A percentile compares a stretch with the other conserved stretches of the same genome.
Evolutionary conservation across 176 grass and related monocot genomes (phyloP).

Genomic region (Rhipidocladum racemiflorum): DNA sequence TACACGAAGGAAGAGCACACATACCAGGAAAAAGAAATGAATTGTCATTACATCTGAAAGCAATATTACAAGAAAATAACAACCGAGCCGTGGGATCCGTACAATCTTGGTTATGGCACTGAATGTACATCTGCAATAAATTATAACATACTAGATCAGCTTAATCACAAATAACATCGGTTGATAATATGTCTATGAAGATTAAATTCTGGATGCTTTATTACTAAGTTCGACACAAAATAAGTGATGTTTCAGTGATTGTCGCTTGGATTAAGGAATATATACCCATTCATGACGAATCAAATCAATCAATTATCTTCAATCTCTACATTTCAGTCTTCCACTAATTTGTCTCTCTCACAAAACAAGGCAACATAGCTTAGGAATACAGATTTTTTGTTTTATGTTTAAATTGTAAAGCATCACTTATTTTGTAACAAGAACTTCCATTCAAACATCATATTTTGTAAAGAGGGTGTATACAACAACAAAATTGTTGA

Average conservation of each 20-base stretch:
- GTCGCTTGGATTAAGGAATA: background rate
- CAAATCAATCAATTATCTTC: slow-evolving; percentile 1
- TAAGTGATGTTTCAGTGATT: background rate
- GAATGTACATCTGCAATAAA: slow-evolving; percentile 85
- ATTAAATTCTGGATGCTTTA: slow-evolving; percentile 3
- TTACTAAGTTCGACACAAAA: background rate
- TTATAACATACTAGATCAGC: slow-evolving; percentile 20
- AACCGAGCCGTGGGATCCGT: slow-evolving; percentile 66
- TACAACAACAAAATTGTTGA: background rate
- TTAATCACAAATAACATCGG: slow-evolving; percentile 19
- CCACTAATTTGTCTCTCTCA: background rate
- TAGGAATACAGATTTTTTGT: background rate
- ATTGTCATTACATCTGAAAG: slow-evolving; percentile 97
- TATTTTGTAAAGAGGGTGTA: background rate
- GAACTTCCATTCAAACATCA: slow-evolving; percentile 1
- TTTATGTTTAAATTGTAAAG: slow-evolving; percentile 8
- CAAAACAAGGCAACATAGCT: background rate
- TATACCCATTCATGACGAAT: background rate
- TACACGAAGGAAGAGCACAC: slow-evolving; percentile 31
- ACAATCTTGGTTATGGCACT: slow-evolving; percentile 85
- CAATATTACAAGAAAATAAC: slow-evolving; percentile 95
- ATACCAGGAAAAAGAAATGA: slow-evolving; percentile 99
- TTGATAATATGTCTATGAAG: background rate
- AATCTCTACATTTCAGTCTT: slow-evolving; percentile 5
- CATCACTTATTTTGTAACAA: slow-evolving; percentile 8